Evolutionary conservation across 352 stramenopile species (phyloP).

Genomic region (Elongisporangium undulatum): DNA sequence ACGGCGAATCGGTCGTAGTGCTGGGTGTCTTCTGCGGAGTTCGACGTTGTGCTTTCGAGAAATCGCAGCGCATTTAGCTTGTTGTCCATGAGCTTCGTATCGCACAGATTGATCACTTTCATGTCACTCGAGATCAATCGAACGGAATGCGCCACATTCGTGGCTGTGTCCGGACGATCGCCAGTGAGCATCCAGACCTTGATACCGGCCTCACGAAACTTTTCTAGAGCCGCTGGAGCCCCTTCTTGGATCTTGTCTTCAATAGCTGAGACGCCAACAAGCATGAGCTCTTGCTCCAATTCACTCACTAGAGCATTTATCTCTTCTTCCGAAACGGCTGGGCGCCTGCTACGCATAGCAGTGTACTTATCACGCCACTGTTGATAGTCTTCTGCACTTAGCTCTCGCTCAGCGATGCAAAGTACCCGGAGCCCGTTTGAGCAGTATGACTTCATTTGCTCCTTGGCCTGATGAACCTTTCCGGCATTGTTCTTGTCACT

Average conservation of each 20-base stretch:
- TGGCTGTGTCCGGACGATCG: constrained; percentile 57
- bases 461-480: constrained; percentile 22
- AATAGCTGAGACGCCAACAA: constrained; percentile 55
- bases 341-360: constrained; percentile 10
- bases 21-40: not conserved
- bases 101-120: constrained; percentile 36
- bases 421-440: constrained; percentile 65
- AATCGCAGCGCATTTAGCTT: constrained; percentile 7
- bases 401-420: constrained; percentile 52
- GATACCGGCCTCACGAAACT: constrained; percentile 54
- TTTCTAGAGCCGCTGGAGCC: constrained; percentile 45
- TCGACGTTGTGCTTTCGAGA: constrained; percentile 6
- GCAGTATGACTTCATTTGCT: constrained; percentile 52
- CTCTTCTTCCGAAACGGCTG: constrained; percentile 19
- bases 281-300: constrained; percentile 38
- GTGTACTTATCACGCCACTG: constrained; percentile 42
- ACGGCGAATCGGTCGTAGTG: constrained; percentile 15
- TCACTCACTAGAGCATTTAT: constrained; percentile 31
- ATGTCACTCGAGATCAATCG: constrained; percentile 52
- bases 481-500: constrained; percentile 22
- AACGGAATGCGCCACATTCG: constrained; percentile 53
- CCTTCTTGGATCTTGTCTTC: constrained; percentile 71
- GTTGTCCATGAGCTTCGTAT: constrained; percentile 14
- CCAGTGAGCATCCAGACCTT: constrained; percentile 80
- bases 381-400: constrained; percentile 47